Base-by-base conservation (phyloP, 2,329 filamentous ascomycete genomes). In the Cladosporium sp. region DNA sequence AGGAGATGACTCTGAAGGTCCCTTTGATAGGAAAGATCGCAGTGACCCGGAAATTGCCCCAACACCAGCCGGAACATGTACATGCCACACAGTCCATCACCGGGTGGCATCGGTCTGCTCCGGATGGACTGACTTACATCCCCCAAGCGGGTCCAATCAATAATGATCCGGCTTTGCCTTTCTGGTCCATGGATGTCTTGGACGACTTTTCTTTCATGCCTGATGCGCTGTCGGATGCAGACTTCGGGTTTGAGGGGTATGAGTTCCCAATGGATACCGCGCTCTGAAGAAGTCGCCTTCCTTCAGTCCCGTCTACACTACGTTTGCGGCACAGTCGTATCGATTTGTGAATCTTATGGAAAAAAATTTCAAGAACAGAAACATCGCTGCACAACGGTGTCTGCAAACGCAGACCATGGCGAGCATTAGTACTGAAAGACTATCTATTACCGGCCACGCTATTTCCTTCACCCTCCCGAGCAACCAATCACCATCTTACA, bases 171-270 rank as follows among this genome's bases (percentile, higher is more conserved):
- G 22, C 37, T 7, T 8, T 29, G 37, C 45, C 45, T 1, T 48
- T 48, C 7, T 48, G 45, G 45, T 48, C 45, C 8, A 48, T 48
- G 37, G 45, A 48, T 34, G 37, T 48, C 12, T n/a, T 48, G 37
- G 45, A 48, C 4, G 45, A 48, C n/a, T 48, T 41, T 7, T 30
- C 45, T 3, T 41, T 48, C 29, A 32, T 36, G 8, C 17, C 13
- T 12, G 29, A 36, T 18, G 45, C 27, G 13, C 19, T 32, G 3
- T 11, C 9, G 12, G 37, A 19, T 15, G 37, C 27, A 6, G 27
- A 41, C 4, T 40, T 32, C 39, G 37, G 45, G 3, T 17, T 48
- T 9, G 12, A 24, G 2, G 45, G 41, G 3, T 41, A 34, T 18
- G 37, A 36, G 2, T 29, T 47, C 15, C n/a, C 32, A n/a, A 8